Percentiles rank a stretch among this genome's conserved stretches.
Evolutionary conservation across 257 asterid species (phyloP).

Genomic region (Penstemon newberryi): DNA sequence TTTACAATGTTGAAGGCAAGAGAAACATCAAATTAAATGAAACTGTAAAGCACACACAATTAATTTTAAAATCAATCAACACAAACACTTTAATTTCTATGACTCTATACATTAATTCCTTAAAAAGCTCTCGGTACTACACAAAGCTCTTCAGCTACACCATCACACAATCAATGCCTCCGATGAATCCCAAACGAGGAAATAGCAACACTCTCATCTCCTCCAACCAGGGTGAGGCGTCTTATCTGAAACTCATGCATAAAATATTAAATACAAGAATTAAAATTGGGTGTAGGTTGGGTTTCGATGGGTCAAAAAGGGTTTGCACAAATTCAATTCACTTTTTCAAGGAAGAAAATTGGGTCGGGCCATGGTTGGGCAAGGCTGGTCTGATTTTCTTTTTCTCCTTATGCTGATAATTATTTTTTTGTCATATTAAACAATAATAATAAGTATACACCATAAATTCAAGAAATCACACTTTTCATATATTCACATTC

Average conservation of each 20-base stretch:
- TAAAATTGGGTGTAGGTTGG: not conserved
- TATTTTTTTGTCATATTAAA: too few species aligned
- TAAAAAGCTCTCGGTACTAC: conserved; percentile 19
- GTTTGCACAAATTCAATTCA: too few species aligned
- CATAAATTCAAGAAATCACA: too few species aligned
- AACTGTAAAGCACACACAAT: conserved; percentile 28
- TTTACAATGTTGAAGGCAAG: conserved; percentile 21
- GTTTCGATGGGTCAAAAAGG: too few species aligned
- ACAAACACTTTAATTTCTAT: conserved; percentile 14
- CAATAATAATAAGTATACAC: too few species aligned
- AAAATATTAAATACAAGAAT: not conserved
- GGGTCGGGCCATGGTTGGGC: too few species aligned
- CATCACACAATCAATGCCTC: too few species aligned
- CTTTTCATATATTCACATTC: too few species aligned
- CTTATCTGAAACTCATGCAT: conserved; percentile 55
- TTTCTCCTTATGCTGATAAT: too few species aligned
- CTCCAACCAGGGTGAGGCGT: conserved; percentile 86
- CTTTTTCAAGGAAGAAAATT: not conserved
- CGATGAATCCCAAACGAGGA: too few species aligned
- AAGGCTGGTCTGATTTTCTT: too few species aligned
- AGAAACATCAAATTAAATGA: conserved; percentile 12
- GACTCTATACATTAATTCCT: too few species aligned
- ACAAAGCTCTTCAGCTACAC: conserved; percentile 15
- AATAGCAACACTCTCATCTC: conserved; percentile 53
- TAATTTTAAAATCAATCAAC: conserved; percentile 23